These are phyloP conservation scores for Sporobolomyces phaffii DNA, from an alignment of 768 basidiomycete genomes.

Conservation along the genomic window DNA sequence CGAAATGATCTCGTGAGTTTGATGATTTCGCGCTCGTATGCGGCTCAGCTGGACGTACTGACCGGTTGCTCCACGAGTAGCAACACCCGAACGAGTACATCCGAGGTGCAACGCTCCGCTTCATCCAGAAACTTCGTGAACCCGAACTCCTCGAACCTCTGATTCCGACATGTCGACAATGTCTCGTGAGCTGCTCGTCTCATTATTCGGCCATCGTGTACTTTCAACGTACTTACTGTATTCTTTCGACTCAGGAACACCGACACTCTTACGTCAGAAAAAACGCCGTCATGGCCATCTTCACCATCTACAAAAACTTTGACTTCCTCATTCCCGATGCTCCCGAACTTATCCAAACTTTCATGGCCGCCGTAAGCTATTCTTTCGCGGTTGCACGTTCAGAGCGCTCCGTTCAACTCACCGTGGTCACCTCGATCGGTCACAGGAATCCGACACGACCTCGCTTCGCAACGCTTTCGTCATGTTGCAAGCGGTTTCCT, in stretches of 20 bases:
- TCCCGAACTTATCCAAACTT: constrained; percentile 89
- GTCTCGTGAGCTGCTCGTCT: constrained; percentile 61
- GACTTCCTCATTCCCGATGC: constrained; percentile 94
- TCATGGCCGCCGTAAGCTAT: constrained; percentile 65
- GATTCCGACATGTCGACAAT: constrained; percentile 83
- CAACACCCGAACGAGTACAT: constrained; percentile 99
- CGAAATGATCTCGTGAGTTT: constrained; percentile 84
- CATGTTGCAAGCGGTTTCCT: constrained; percentile 70
- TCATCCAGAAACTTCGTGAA: constrained; percentile 91
- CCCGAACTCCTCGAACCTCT: constrained; percentile 90
- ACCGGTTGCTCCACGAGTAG: constrained; percentile 48
- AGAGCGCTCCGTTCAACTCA: no score
- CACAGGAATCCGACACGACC: constrained; percentile 77
- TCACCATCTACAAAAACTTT: constrained; percentile 87
- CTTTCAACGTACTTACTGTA: no score
- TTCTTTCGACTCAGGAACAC: no score
- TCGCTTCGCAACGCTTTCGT: constrained; percentile 98
- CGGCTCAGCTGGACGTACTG: constrained; percentile 1
- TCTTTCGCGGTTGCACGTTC: not conserved
- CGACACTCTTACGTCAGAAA: constrained; percentile 96
- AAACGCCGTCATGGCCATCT: constrained; percentile 94
- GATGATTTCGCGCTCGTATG: no score
- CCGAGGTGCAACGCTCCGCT: constrained; percentile 91
- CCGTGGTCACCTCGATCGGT: no score
- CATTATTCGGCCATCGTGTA: no score